Conservation (phyloP, 2,329 filamentous ascomycete species). For the Phoma sp. region DNA sequence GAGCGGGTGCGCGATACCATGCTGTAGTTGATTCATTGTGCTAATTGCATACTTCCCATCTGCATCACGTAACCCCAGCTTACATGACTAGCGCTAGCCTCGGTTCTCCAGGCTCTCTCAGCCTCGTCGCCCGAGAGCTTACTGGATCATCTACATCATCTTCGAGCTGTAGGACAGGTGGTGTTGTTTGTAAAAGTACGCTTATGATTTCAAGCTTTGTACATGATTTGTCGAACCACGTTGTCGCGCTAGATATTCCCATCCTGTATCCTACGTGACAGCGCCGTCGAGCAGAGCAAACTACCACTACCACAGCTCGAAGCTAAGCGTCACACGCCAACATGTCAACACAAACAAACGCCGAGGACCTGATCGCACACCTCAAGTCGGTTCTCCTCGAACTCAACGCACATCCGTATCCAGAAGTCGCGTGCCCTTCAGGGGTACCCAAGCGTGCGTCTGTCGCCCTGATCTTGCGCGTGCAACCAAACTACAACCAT, state of each 20-base stretch:
- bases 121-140: slow-evolving; percentile 1
- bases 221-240: neutral
- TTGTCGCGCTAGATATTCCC: neutral
- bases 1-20: neutral
- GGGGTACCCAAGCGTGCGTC: slow-evolving; percentile 66
- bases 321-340: slow-evolving; percentile 1
- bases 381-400: slow-evolving; percentile 52
- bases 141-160: neutral
- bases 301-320: neutral
- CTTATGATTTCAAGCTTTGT: neutral
- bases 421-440: slow-evolving; percentile 57
- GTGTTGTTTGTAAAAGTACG: neutral
- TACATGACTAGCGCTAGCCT: slow-evolving; percentile 19
- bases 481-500: slow-evolving; percentile 64
- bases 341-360: slow-evolving; percentile 11
- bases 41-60: neutral
- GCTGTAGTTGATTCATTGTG: neutral
- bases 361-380: slow-evolving; percentile 41
- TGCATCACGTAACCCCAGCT: slow-evolving; percentile 12
- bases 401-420: slow-evolving; percentile 55
- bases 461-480: slow-evolving; percentile 68
- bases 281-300: neutral
- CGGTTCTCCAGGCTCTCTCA: slow-evolving; percentile 17
- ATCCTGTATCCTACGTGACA: neutral
- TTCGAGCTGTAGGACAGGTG: neutral